These are phyloP conservation scores for Rhododendron vialii DNA, from an alignment of 148 eudicot genomes.

Conservation along the genomic window DNA sequence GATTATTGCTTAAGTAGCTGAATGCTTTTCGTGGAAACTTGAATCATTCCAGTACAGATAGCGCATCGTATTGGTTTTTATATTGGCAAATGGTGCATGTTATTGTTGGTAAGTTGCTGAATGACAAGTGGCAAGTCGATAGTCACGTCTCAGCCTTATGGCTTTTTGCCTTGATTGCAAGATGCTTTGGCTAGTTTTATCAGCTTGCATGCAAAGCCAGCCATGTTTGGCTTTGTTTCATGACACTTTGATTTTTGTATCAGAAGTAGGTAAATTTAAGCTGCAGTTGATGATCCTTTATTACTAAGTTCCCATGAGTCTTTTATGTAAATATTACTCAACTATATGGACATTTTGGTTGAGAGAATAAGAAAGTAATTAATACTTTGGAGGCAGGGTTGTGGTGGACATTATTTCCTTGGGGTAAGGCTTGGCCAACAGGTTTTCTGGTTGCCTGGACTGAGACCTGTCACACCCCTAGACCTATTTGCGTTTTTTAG, in stretches of 20 bases:
- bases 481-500: not conserved
- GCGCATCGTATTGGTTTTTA: not conserved
- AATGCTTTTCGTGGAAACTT: not conserved
- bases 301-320: not conserved
- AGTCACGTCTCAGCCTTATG: not conserved
- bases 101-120: not conserved
- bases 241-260: constrained; percentile 2
- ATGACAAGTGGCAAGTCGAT: not conserved
- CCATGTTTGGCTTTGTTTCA: constrained; percentile 1
- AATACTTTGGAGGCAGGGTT: not conserved
- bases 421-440: not conserved
- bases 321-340: not conserved
- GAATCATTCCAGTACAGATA: not conserved
- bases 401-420: not conserved
- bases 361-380: not conserved
- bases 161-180: not conserved
- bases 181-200: not conserved
- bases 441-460: constrained; percentile 1
- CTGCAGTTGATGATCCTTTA: not conserved
- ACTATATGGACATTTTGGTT: not conserved
- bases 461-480: not conserved
- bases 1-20: not conserved
- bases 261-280: not conserved
- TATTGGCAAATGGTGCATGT: not conserved
- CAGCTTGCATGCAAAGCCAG: not conserved